Evolutionary conservation across 129 eudicot species (phyloP).

Genomic region (Deinandra increscens): DNA sequence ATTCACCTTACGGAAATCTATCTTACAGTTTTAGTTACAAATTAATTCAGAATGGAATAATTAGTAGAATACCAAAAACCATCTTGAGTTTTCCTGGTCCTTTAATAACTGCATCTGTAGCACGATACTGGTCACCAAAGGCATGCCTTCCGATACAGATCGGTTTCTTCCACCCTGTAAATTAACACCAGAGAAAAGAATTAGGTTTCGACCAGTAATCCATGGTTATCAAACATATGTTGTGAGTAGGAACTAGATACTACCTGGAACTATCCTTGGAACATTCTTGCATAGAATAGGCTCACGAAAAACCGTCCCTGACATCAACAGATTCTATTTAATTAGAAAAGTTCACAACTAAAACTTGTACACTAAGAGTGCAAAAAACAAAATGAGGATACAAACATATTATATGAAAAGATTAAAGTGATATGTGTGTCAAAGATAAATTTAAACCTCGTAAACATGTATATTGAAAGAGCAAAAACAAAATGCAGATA

Average conservation of each 20-base stretch:
- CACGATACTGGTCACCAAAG: slow-evolving; percentile 97
- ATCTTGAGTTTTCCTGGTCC: slow-evolving; percentile 95
- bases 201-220: slow-evolving; percentile 13
- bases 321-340: slow-evolving; percentile 15
- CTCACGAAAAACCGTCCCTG: slow-evolving; percentile 97
- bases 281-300: slow-evolving; percentile 82
- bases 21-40: slow-evolving; percentile 3
- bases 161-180: slow-evolving; percentile 89
- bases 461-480: background rate
- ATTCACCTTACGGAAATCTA: slow-evolving; percentile 3
- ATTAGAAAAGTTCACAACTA: slow-evolving; percentile 12
- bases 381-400: background rate
- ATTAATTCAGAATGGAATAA: background rate
- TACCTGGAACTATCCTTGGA: slow-evolving; percentile 90
- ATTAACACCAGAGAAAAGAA: background rate
- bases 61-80: slow-evolving; percentile 65
- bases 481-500: background rate
- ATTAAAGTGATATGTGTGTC: background rate
- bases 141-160: slow-evolving; percentile 99
- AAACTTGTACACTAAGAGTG: slow-evolving; percentile 5
- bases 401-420: slow-evolving; percentile 8
- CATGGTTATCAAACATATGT: slow-evolving; percentile 18
- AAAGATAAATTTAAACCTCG: background rate
- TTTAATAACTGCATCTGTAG: slow-evolving; percentile 73
- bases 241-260: background rate